Base-by-base conservation (phyloP, 129 eudicot species). In the Silybum marianum region DNA sequence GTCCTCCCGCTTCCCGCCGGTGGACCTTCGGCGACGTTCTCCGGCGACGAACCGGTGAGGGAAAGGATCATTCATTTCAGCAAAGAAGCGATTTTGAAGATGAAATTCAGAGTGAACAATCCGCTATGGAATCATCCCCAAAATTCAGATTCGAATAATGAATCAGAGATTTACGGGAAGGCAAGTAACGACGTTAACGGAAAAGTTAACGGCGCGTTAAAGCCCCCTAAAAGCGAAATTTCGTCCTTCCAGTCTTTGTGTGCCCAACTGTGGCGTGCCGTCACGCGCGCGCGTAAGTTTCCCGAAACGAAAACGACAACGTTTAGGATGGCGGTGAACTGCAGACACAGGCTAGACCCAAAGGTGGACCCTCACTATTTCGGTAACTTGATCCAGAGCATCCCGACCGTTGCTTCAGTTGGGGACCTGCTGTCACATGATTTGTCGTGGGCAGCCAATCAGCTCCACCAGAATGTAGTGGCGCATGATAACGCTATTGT, bases 301-400 rank as follows among this genome's bases (percentile, higher is more conserved):
- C 75, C 73, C 1, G 82, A 71, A 0, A 71, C 39, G 0, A 90
- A 89, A 81, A 89, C 87, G 84, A 93, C 97, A 18, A 93, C 96
- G 44, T 93, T 93, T 46, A 67, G 97, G 19, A 93, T 93, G 96
- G 97, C 97, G 0, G 97, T 93, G n/a, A 93, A 93, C 58, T 93
- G 97, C 74, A 81, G 97, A 30, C 97, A 90, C 69, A 82, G 97
- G 72, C 78, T 93, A 11, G 93, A 86, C 54, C 97, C 93, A 1
- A 80, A 84, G 40, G 84, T 89, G 48, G 89, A 89, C 73, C 88
- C 86, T 2, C 88, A 89, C 9, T 93, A 93, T 73, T 93, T 93
- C 13, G 97, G 97, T 9, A 93, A 93, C 82, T 89, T 90, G 79
- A 93, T 93, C 66, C 97, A 93, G 14, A 93, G 97, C 84, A 93